Evolutionary conservation across 805 yeast species (phyloP), one percentile per base, ranked within the genome.

Genomic region (Wickerhamiella siamensis): DNA sequence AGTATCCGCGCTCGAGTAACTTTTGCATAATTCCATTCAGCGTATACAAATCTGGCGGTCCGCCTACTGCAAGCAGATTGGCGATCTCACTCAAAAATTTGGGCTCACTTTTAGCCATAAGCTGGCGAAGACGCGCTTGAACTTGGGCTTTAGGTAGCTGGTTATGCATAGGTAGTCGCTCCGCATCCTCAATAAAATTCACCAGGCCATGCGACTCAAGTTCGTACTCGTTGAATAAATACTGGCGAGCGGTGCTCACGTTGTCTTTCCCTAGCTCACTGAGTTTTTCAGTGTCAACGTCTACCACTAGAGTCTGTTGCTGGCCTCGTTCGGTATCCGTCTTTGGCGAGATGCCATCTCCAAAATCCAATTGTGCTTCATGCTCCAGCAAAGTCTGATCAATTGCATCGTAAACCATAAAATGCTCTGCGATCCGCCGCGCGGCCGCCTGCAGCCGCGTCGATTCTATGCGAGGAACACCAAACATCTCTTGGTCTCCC

Each of bases 391-490:
- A 20, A 2, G 52, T 51, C 24, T 53, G 47, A 38, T 56, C 58
- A 33, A 53, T 47, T 10, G 50, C 44, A 33, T 50, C 61, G 40
- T 52, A 49, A n/a, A 58, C 40, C 42, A 52, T 40, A 31, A 59
- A 51, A 16, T 49, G 43, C 39, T 58, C 61, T 12, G 61, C 60
- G 20, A 58, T 47, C 44, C 50, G 51, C 24, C 62, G 44, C 31
- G 54, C 54, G 0, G 54, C 51, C 0, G 59, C 60, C 43, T 57
- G 58, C 12, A 55, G 34, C 8, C 47, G 38, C 4, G 58, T 52
- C 34, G 54, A 49, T 34, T 58, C 51, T 4, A 52, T 44, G 3
- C 52, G 45, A 9, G 47, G 47, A 3, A 45, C 50, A 3, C 63
- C 63, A 4, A 58, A 33, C 3, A 49, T 31, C 17, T 43, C 47